Base-by-base conservation (phyloP, 805 yeast genomes). In the Blastobotrys terrestris region DNA sequence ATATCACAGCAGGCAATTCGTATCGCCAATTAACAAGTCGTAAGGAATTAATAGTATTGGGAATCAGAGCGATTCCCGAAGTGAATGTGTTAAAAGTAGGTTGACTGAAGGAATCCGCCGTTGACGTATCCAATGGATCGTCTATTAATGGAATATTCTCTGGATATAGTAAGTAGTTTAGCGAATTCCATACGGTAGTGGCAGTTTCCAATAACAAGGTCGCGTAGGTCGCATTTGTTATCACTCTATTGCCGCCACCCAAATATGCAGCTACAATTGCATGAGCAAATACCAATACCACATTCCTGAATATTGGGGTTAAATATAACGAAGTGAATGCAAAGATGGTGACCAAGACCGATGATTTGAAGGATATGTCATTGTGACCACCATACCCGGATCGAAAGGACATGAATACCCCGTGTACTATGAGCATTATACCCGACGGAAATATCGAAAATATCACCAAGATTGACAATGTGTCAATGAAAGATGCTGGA, bases 381-480 rank as follows among this genome's bases (percentile, higher is more conserved):
- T 31, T 22, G 48, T 18, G 48, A 3, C 19, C 19, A n/a, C 44
- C 44, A 15, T 44, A 62, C 50, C 22, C 58, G 52, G 58, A 61
- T 26, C 35, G 35, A 26, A 26, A 26, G 35, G 46, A 48, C 22
- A 66, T 56, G 48, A 61, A 66, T 18, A 64, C 20, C 2, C 51
- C 40, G 50, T 66, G 70, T 6, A 62, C 58, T 13, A 61, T 52
- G 13, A 63, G 54, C 53, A 64, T 58, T 15, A 64, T 44, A 14
- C 57, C 22, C 18, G 60, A 57, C 5, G 73, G 73, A 16, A 64
- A 51, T 50, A 64, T 63, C 35, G 59, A 43, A 42, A 69, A 60
- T n/a, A 69, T 52, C 31, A 63, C 58, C 41, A 69, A 58, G 13
- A 69, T 52, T 4, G 72, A 67, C 44, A 69, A 49, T 1, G 73